Percentiles rank a stretch among this genome's conserved stretches.
Conservation (phyloP, 2,329 filamentous ascomycete genomes). For the Furcasterigmium furcatum region DNA sequence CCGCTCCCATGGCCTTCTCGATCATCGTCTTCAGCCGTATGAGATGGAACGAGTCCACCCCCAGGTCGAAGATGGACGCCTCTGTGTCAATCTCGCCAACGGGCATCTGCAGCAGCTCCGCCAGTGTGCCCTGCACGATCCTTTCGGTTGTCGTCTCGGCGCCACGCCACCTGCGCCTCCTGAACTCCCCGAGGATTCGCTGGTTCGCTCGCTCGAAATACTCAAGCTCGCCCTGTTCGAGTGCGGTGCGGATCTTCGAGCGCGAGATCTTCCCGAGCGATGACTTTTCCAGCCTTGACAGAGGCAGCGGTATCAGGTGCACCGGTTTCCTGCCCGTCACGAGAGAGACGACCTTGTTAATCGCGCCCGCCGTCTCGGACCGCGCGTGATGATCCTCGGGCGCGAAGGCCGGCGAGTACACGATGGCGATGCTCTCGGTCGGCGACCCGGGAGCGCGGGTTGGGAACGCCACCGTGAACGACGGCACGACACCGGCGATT, state of each 20-base stretch:
- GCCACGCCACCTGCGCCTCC: slow-evolving; percentile 9
- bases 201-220: slow-evolving; percentile 8
- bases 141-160: slow-evolving; percentile 16
- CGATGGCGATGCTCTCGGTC: slow-evolving; percentile 35
- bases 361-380: slow-evolving; percentile 14
- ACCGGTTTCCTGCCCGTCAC: slow-evolving; percentile 4
- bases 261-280: slow-evolving; percentile 37
- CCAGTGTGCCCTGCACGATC: slow-evolving; percentile 14
- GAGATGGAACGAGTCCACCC: slow-evolving; percentile 35
- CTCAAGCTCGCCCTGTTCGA: slow-evolving; percentile 25
- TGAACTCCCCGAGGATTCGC: slow-evolving; percentile 11
- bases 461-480: slow-evolving; percentile 36
- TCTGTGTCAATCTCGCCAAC: slow-evolving; percentile 15
- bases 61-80: slow-evolving; percentile 24
- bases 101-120: slow-evolving; percentile 10
- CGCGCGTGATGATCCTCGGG: slow-evolving; percentile 16
- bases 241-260: slow-evolving; percentile 28
- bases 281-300: slow-evolving; percentile 13
- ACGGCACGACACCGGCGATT: slow-evolving; percentile 17
- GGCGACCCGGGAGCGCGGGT: slow-evolving; percentile 4
- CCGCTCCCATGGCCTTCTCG: slow-evolving; percentile 25
- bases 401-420: slow-evolving; percentile 29
- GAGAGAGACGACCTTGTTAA: slow-evolving; percentile 6
- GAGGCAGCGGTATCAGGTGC: slow-evolving; percentile 6
- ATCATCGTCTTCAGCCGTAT: slow-evolving; percentile 33